Evolutionary conservation across 2,329 filamentous ascomycete genomes (phyloP).

Genomic region (Aspergillus novoparasiticus): DNA sequence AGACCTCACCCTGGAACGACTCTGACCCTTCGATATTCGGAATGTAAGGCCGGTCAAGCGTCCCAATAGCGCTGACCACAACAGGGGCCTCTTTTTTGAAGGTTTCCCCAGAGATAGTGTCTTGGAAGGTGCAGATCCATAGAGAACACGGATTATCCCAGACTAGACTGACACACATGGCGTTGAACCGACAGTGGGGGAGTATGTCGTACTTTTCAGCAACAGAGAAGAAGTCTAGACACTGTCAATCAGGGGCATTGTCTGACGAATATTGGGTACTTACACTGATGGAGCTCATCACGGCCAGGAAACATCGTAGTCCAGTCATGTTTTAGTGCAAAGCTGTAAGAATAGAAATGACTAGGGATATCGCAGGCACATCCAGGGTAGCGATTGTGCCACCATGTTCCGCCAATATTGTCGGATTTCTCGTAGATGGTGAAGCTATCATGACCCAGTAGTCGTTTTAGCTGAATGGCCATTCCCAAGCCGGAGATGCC

Average conservation of each 20-base stretch:
- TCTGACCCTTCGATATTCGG: neutral
- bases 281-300: neutral
- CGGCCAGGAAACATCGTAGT: neutral
- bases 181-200: neutral
- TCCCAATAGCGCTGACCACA: neutral
- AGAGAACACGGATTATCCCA: neutral
- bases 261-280: neutral
- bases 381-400: neutral
- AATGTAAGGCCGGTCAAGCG: neutral
- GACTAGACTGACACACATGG: neutral
- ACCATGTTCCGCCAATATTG: neutral
- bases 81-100: neutral
- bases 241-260: neutral
- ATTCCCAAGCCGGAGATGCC: constrained; percentile 6
- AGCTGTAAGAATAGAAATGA: neutral
- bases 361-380: constrained; percentile 3
- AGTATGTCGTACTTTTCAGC: neutral
- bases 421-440: neutral
- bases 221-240: neutral
- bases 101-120: neutral
- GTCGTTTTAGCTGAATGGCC: constrained; percentile 4
- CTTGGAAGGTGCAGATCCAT: neutral
- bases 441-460: constrained; percentile 4
- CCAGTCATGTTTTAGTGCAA: neutral
- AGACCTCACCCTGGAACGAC: neutral